phyloP scores from a whole-genome alignment of 768 basidiomycete species.

The Leucogyrophana mollusca region DNA sequence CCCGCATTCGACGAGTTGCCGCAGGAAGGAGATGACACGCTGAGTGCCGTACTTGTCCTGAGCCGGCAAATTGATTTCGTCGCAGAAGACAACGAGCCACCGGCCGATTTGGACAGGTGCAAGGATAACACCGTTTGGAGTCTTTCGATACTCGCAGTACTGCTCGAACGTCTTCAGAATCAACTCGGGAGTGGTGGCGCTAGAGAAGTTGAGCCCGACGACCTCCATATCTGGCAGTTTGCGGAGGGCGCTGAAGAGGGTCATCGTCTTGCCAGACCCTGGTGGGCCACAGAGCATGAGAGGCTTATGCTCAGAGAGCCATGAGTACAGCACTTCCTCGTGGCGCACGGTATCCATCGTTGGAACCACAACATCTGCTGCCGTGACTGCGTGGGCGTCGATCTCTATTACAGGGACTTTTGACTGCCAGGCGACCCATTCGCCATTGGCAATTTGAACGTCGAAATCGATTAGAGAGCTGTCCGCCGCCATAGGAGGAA shows the following conservation, averaged over 20 bases:
- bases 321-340: conserved; percentile 97
- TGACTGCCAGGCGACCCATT: conserved; percentile 91
- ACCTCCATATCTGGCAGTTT: conserved; percentile 99
- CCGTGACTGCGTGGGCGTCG: conserved; percentile 93
- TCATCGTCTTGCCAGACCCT: conserved; percentile 99
- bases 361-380: conserved; percentile 95
- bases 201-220: conserved; percentile 98
- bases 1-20: conserved; percentile 91
- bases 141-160: conserved; percentile 98
- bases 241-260: conserved; percentile 93
- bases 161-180: conserved; percentile 99
- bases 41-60: conserved; percentile 98
- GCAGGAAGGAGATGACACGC: conserved; percentile 96
- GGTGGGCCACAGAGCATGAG: conserved; percentile 98
- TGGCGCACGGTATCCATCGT: conserved; percentile 98
- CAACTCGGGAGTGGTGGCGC: conserved; percentile 96
- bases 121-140: conserved; percentile 95
- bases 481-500: conserved; percentile 73
- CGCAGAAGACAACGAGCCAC: conserved; percentile 99
- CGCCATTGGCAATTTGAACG: conserved; percentile 80
- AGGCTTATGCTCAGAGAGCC: conserved; percentile 98
- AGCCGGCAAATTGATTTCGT: conserved; percentile 98
- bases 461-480: conserved; percentile 94
- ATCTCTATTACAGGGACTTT: conserved; percentile 95
- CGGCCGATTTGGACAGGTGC: conserved; percentile 93